Evolutionary conservation across 352 stramenopile genomes (phyloP).

Genomic region (Phytophthora aleatoria): DNA sequence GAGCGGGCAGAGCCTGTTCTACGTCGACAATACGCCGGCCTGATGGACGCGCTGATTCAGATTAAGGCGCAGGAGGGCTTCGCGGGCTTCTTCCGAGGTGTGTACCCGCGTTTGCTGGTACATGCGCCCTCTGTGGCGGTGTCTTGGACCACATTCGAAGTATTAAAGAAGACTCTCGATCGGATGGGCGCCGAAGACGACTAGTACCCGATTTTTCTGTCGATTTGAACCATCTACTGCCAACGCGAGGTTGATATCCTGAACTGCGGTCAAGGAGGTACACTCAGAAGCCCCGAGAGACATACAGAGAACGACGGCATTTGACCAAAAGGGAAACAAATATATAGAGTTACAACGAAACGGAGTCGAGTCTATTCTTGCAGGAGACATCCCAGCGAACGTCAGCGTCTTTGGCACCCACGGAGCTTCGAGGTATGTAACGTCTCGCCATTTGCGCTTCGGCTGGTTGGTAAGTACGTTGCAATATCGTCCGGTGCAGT

Average conservation of each 20-base stretch:
- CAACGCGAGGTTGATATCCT: slow-evolving; percentile 26
- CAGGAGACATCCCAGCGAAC: slow-evolving; percentile 12
- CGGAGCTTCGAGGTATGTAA: slow-evolving; percentile 13
- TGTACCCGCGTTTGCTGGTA: slow-evolving; percentile 93
- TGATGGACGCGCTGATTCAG: slow-evolving; percentile 76
- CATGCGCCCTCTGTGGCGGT: slow-evolving; percentile 98
- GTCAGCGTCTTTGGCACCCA: not conserved
- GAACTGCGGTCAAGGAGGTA: slow-evolving; percentile 23
- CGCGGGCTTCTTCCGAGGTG: slow-evolving; percentile 95
- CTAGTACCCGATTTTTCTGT: slow-evolving; percentile 25
- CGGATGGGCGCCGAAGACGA: slow-evolving; percentile 40
- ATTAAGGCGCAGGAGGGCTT: slow-evolving; percentile 95
- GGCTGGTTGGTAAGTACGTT: slow-evolving; percentile 19
- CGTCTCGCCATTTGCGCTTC: slow-evolving; percentile 15
- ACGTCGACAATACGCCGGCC: slow-evolving; percentile 72
- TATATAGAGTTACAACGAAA: slow-evolving; percentile 51
- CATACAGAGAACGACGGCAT: slow-evolving; percentile 17
- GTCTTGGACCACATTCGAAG: slow-evolving; percentile 99
- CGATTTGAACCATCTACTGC: slow-evolving; percentile 28
- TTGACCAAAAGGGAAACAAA: slow-evolving; percentile 33
- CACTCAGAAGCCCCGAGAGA: slow-evolving; percentile 7
- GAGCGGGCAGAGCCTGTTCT: slow-evolving; percentile 51
- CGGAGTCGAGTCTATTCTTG: slow-evolving; percentile 34
- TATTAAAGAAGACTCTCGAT: slow-evolving; percentile 89
- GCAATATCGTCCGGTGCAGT: slow-evolving; percentile 13